Conservation (phyloP, 73 alveolate species). For the Uronychia binucleata region DNA sequence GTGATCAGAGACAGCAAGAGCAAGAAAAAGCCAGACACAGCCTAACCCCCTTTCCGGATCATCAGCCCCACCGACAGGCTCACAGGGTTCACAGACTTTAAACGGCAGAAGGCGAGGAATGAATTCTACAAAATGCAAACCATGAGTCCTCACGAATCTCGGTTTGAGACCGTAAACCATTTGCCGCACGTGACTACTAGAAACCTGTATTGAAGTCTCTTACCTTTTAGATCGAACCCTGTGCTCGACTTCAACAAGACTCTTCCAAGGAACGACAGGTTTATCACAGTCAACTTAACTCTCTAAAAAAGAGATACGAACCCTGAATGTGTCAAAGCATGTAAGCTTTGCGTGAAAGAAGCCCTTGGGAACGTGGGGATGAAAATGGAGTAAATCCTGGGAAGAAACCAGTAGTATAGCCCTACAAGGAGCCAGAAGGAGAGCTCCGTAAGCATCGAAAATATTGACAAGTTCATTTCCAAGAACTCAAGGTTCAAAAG, state of each 20-base stretch:
- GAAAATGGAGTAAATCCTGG: background rate
- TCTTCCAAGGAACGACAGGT: slow-evolving; percentile 33
- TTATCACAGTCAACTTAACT: slow-evolving; percentile 32
- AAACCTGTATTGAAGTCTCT: slow-evolving; percentile 8
- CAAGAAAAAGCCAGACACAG: slow-evolving; percentile 1
- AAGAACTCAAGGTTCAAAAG: background rate
- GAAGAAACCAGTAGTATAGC: background rate
- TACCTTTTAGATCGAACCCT: slow-evolving; percentile 9
- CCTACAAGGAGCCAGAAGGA: background rate
- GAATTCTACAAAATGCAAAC: background rate
- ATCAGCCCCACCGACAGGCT: background rate
- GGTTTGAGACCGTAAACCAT: slow-evolving; percentile 30
- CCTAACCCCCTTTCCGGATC: slow-evolving; percentile 19
- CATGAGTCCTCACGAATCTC: slow-evolving; percentile 22
- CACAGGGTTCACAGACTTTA: background rate
- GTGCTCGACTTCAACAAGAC: slow-evolving; percentile 25
- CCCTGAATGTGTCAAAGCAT: slow-evolving; percentile 11
- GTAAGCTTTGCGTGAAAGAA: background rate
- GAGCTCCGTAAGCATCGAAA: background rate
- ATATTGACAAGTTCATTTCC: background rate
- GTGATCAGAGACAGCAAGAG: slow-evolving; percentile 8
- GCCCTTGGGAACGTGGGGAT: slow-evolving; percentile 2
- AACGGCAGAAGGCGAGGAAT: background rate
- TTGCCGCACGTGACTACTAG: slow-evolving; percentile 34
- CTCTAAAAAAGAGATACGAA: slow-evolving; percentile 20